Base-by-base conservation (phyloP, 768 basidiomycete genomes). In the Hortiboletus campestris region DNA sequence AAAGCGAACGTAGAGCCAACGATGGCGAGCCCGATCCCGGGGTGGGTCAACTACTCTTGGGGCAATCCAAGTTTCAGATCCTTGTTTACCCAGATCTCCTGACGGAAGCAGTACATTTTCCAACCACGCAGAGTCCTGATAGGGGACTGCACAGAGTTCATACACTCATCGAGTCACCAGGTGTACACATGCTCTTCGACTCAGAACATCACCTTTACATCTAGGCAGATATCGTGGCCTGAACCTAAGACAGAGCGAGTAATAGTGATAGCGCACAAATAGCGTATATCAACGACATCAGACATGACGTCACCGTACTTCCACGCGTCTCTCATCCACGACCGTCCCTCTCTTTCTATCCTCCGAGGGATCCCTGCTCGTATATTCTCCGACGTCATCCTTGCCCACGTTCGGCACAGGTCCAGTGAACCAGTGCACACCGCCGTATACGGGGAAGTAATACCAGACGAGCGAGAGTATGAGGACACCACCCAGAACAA, bases 371-470 rank as follows among this genome's bases (percentile, higher is more conserved):
- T 32, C 46, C 4, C 32, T 22, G 46, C 51, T 55, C 29, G 22
- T 44, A 8, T 25, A 17, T 11, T 45, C 59, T 2, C 5, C 38
- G 22, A 10, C 14, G 2, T 40, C 54, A 5, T 49, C 54, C 1
- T 32, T 32, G 11, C 2, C 76, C 68, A 83, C 68, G 61, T 84
- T 75, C 53, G 71, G 57, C n/a, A 87, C 73, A 0, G 88, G 88
- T 0, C 87, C 88, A 7, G 72, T 80, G 65, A 89, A 89, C 88
- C 88, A 89, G 58, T 86, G 72, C 9, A 78, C 75, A 7, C 88
- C 89, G 13, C 89, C 88, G 53, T 88, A 88, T 28, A 74, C 72
- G 0, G 86, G 86, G 65, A 86, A 78, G 72, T 83, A 90, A 67
- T 84, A 91, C 75, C 83, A 91, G 1, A 75, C 57, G 13, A 85